Base-by-base conservation (phyloP, 495 filamentous ascomycete species). In the Podospora comata region DNA sequence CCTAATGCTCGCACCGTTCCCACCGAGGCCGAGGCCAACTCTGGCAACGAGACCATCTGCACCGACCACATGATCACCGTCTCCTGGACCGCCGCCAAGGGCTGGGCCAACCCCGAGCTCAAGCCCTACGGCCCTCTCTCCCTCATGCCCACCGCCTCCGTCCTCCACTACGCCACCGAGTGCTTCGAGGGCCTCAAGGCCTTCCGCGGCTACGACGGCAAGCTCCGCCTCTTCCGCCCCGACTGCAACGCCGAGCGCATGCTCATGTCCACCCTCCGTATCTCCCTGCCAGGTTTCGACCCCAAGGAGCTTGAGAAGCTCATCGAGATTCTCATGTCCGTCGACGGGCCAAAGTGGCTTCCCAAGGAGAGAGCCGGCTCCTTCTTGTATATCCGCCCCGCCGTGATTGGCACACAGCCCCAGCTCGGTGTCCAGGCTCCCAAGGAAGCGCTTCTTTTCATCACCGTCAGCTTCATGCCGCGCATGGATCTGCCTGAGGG, bases 121-220 rank as follows among this genome's bases (percentile, higher is more conserved):
- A 87, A 86, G 71, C 92, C 94, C 1, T 95, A 90, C 78, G 88
- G 90, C 64, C 92, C 92, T 28, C 81, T 97, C 30, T 85, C 85
- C 71, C 85, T 97, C 74, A 90, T 92, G 79, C 94, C 94, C 6
- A 93, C 90, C 16, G 90, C 93, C 18, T 91, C 89, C n/a, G 87
- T 88, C 30, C 86, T 97, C 53, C 92, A 97, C 82, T 97, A 97
- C 77, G 93, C 93, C 18, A 95, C 91, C 53, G 90, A 94, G 73
- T 97, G 93, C 79, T 96, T 96, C 80, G 93, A 97, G 78, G 93
- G 93, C 34, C 84, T 95, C 80, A 97, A 96, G 78, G 87, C 86
- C 53, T 96, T 94, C 82, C 91, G 93, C 65, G 92, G 92, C 28
- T 86, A 85, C 72, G 92, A 96, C 78, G 90, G 90, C 60, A 87